Conservation (phyloP, 305 asterid species). For the Fraxinus xanthoxyloides region DNA sequence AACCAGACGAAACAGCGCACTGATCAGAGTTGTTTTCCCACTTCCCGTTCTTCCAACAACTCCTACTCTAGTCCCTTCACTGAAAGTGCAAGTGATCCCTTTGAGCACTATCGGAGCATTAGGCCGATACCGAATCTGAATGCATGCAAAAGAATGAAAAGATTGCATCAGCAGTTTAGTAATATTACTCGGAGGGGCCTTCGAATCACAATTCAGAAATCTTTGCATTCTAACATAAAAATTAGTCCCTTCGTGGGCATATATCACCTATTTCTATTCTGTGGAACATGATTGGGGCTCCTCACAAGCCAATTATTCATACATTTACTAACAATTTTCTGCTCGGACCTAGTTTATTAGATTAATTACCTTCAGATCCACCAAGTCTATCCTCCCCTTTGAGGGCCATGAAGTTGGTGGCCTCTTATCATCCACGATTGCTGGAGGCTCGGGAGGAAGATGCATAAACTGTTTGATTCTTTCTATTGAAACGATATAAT, state of each 20-base stretch:
- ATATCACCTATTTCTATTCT: background rate
- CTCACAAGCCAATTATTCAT: too few species aligned
- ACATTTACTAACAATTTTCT: background rate
- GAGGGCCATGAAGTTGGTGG: slow-evolving; percentile 68
- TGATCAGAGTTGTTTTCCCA: slow-evolving; percentile 72
- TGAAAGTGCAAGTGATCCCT: slow-evolving; percentile 68
- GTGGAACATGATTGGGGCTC: too few species aligned
- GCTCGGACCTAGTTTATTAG: background rate
- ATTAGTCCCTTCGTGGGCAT: background rate
- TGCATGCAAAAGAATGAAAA: background rate
- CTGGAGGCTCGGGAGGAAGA: slow-evolving; percentile 62
- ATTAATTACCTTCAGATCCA: slow-evolving; percentile 47
- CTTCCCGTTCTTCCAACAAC: slow-evolving; percentile 88
- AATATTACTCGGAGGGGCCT: background rate
- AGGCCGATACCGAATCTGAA: slow-evolving; percentile 67
- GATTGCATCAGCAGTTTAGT: background rate
- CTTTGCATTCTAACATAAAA: background rate
- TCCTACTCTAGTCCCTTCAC: slow-evolving; percentile 65
- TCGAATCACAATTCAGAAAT: background rate
- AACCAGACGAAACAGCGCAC: slow-evolving; percentile 73
- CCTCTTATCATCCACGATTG: slow-evolving; percentile 47
- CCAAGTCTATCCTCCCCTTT: slow-evolving; percentile 55
- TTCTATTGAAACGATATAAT: slow-evolving; percentile 61
- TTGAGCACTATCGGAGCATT: slow-evolving; percentile 68
- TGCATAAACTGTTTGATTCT: slow-evolving; percentile 76